Evolutionary conservation across 176 grass and related monocot species (phyloP).

Genomic region (Raddia distichophylla): DNA sequence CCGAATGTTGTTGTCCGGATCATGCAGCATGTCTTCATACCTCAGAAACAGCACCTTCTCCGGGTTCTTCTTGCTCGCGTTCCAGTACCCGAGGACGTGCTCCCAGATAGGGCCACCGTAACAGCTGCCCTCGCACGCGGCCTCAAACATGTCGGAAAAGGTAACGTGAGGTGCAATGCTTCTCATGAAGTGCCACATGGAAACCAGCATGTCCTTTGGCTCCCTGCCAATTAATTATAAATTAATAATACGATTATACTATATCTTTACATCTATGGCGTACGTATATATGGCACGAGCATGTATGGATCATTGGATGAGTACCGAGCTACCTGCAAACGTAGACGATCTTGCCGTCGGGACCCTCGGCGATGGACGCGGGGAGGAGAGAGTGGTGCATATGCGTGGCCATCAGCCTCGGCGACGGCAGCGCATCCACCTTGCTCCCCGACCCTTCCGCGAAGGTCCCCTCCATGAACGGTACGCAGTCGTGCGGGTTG

Average conservation of each 20-base stretch:
- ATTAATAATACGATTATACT: no score
- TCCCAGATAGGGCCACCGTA: no score
- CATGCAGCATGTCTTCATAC: conserved; percentile 34
- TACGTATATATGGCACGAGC: no score
- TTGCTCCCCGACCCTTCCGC: not conserved
- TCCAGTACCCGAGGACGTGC: not conserved
- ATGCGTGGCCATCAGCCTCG: not conserved
- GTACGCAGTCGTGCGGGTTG: conserved; percentile 14
- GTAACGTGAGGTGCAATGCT: no score
- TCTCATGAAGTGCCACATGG: no score
- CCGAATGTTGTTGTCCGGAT: not conserved
- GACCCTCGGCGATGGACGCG: not conserved
- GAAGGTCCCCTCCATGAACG: not conserved
- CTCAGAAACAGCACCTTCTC: conserved; percentile 18
- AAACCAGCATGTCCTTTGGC: no score
- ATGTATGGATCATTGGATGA: no score
- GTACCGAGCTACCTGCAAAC: not conserved
- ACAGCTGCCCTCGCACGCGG: no score
- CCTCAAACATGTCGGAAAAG: no score
- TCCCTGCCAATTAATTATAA: no score
- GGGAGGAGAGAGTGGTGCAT: conserved; percentile 24
- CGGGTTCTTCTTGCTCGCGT: not conserved
- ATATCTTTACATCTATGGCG: no score
- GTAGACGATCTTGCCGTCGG: conserved; percentile 31
- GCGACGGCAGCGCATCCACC: not conserved